Evolutionary conservation across 441 rosid genomes (phyloP).

Genomic region (Bruguiera hainesii): DNA sequence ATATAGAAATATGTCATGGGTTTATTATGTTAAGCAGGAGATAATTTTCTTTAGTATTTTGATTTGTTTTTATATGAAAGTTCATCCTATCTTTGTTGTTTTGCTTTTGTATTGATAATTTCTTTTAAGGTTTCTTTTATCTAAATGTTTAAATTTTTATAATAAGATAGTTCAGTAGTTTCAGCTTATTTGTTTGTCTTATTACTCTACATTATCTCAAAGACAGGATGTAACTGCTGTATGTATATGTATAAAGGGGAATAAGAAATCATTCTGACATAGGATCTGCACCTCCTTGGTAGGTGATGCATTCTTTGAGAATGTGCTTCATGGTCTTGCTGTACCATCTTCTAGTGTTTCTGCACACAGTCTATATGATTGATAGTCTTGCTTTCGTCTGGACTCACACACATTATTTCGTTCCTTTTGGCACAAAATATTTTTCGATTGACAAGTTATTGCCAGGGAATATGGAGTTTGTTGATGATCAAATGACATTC

Average conservation of each 20-base stretch:
- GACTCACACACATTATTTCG: no score
- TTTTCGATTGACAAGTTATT: constrained; percentile 20
- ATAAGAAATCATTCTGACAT: constrained; percentile 5
- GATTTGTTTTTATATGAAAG: no score
- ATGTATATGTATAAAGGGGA: not conserved
- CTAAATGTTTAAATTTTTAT: not conserved
- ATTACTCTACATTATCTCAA: not conserved
- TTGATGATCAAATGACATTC: constrained; percentile 81
- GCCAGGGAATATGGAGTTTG: constrained; percentile 92
- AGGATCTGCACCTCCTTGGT: not conserved
- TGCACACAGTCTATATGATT: no score
- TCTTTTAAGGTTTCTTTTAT: not conserved
- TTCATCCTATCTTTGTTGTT: no score
- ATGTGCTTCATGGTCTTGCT: not conserved
- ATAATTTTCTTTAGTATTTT: no score
- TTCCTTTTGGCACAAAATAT: not conserved
- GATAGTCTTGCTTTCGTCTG: no score
- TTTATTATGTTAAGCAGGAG: no score
- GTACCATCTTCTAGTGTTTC: not conserved
- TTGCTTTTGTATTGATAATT: no score
- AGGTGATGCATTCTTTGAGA: not conserved
- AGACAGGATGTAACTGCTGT: not conserved
- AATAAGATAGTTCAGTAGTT: not conserved
- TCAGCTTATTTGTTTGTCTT: not conserved
- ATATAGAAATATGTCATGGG: no score